A percentile compares a stretch with the other conserved stretches of the same genome.
Evolutionary conservation across 2,329 filamentous ascomycete species (phyloP).

Genomic region (Clarireedia sp.): DNA sequence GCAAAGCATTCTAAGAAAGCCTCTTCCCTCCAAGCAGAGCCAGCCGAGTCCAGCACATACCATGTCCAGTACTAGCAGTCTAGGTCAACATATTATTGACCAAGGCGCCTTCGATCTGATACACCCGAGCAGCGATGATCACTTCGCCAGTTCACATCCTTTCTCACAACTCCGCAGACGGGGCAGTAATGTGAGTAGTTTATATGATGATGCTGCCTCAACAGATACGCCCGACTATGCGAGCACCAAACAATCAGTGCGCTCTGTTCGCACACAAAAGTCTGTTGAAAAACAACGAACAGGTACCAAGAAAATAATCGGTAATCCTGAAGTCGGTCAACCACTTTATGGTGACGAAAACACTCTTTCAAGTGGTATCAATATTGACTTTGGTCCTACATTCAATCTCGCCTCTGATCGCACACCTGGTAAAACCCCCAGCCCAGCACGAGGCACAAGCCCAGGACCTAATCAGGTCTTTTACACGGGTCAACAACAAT

Average conservation of each 20-base stretch:
- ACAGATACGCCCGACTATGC: slow-evolving; percentile 69
- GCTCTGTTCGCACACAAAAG: slow-evolving; percentile 31
- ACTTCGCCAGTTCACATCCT: neutral
- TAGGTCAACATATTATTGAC: slow-evolving; percentile 36
- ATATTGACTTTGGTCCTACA: slow-evolving; percentile 81
- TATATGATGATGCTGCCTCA: slow-evolving; percentile 55
- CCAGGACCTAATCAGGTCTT: slow-evolving; percentile 17
- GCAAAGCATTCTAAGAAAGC: slow-evolving; percentile 42
- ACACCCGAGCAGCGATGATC: slow-evolving; percentile 11
- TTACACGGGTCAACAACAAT: too few relatives aligned
- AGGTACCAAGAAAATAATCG: slow-evolving; percentile 73
- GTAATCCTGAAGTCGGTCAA: slow-evolving; percentile 29
- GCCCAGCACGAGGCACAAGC: slow-evolving; percentile 36
- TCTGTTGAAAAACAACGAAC: slow-evolving; percentile 62
- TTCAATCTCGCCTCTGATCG: slow-evolving; percentile 39
- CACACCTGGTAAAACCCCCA: slow-evolving; percentile 18
- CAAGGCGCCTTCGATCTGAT: slow-evolving; percentile 40
- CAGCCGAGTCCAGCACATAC: slow-evolving; percentile 32
- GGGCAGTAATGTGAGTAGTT: slow-evolving; percentile 33
- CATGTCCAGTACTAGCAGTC: slow-evolving; percentile 33
- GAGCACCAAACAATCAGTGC: slow-evolving; percentile 40
- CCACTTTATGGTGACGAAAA: slow-evolving; percentile 34
- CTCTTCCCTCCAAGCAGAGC: slow-evolving; percentile 37
- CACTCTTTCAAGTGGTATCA: slow-evolving; percentile 36
- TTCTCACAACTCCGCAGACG: slow-evolving; percentile 26